A percentile compares a stretch with the other conserved stretches of the same genome.
Evolutionary conservation across 805 yeast species (phyloP).

Genomic region (Kluyveromyces siamensis): DNA sequence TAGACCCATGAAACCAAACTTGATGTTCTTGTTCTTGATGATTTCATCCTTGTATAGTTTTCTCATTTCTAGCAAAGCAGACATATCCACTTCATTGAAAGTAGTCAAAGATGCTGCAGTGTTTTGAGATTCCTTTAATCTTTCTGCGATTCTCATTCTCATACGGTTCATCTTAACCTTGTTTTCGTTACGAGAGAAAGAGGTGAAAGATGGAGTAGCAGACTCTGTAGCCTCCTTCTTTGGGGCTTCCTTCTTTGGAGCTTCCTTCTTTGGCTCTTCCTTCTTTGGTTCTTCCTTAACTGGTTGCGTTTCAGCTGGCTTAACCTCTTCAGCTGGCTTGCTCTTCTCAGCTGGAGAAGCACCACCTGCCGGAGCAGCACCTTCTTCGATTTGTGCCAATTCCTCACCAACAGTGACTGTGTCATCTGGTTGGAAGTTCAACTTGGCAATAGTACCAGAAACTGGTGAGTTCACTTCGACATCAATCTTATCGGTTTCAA

Average conservation of each 20-base stretch:
- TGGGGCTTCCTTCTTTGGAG: conserved; percentile 22
- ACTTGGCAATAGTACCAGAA: conserved; percentile 79
- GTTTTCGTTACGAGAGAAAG: conserved; percentile 77
- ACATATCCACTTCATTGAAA: conserved; percentile 97
- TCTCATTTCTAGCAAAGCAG: conserved; percentile 85
- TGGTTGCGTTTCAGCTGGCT: conserved; percentile 33
- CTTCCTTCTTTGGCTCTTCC: conserved; percentile 16
- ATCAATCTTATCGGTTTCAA: conserved; percentile 97
- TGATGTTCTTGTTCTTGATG: conserved; percentile 85
- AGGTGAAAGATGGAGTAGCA: conserved; percentile 30
- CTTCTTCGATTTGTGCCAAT: conserved; percentile 74
- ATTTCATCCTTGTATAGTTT: conserved; percentile 95
- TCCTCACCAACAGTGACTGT: conserved; percentile 96
- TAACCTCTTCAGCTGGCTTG: conserved; percentile 24
- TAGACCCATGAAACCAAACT: conserved; percentile 98
- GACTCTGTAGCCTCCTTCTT: conserved; percentile 22
- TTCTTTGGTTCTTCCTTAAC: conserved; percentile 28
- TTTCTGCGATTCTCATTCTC: conserved; percentile 97
- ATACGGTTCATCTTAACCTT: conserved; percentile 98
- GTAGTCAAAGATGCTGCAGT: conserved; percentile 97
- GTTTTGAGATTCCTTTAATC: conserved; percentile 98
- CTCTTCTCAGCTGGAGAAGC: conserved; percentile 29
- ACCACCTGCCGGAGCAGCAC: conserved; percentile 55
- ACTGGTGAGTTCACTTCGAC: conserved; percentile 94
- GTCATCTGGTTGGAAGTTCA: conserved; percentile 76